Base-by-base conservation (phyloP, 768 basidiomycete genomes). In the Mycena haematopus region DNA sequence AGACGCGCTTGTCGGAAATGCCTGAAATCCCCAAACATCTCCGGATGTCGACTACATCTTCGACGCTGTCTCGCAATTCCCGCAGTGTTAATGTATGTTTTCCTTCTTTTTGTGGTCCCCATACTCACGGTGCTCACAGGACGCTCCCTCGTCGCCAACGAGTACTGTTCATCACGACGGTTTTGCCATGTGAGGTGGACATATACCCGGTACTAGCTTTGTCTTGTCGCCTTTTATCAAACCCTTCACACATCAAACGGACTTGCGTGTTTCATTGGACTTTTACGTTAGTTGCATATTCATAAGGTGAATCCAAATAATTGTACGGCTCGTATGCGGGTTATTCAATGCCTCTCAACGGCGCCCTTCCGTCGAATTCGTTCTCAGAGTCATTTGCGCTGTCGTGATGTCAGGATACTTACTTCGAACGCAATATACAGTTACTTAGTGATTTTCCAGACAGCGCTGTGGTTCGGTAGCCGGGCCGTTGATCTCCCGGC, bases 1-100 rank as follows among this genome's bases (percentile, higher is more conserved):
- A 52, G 53, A 67, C 56, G 36, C 66, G 59, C 25, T 25, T 66
- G 38, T 66, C 65, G 52, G 42, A 63, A 35, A 66, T 67, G 66
- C 66, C 66, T 31, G 66, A 44, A 33, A 61, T 63, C 36, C 66
- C 66, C 8, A 59, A 57, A 11, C 66, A 67, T 35, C 55, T 67
- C 5, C 58, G 66, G 21, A 67, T 67, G 66, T 57, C 54, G 42
- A 67, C 66, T 5, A 61, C 66, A 2, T 67, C 65, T 7, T 67
- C 66, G 33, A 52, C 58, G 8, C 62, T 64, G 50, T 51, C 59
- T 15, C 57, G 46, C 25, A 27, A 47, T 10, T 45, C 44, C 44
- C 7, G 63, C 38, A 50, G 17, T 40, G 38, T 36, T 11, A 44
- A 54, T 1, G 59, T 60, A 17, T 55, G 49, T 56, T 29, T 35